Evolutionary conservation across 257 asterid genomes (phyloP), one percentile per base, ranked within the genome.

Genomic region (Cynanchum wilfordii): DNA sequence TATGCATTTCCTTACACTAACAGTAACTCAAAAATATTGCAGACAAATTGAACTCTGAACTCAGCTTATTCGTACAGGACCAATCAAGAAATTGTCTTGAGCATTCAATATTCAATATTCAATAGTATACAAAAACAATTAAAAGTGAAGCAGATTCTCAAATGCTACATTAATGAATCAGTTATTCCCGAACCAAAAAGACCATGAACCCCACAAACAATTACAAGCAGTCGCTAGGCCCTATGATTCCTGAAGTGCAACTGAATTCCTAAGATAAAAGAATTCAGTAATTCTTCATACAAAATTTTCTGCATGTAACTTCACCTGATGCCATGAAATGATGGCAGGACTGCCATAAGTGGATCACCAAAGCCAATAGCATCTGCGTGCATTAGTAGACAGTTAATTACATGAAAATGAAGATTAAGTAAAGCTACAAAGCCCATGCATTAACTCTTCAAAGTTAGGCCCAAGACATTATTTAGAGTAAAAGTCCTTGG

Each of bases 331-430:
- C 76, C 90, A 29, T 75, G 91, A 75, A 80, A 70, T 25, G 80
- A 82, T 15, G 87, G 87, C 68, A 80, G 71, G 11, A 85, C 84
- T 10, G 87, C 89, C 24, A 85, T 65, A 17, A 85, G 81, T 16
- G 89, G 85, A 75, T 85, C 89, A 47, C 89, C 89, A 68, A 76
- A 85, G 33, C 89, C 87, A 42, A 75, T 77, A 33, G 87, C 73
- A 59, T 80, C 87, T 80, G 87, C 36, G 77, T 15, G 71, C 20
- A 27, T 29, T 12, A 19, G 36, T 27, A 67, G 19, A 27, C 13
- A 42, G 24, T 50, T 27, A 2, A 36, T 4, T 24, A 20, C n/a
- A 24, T 19, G 71, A 67, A 67, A 45, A 24, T 44, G 38, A 47
- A 16, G 3, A 66, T 65, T 1, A 54, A 16, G 49, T 20, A 52